Percentiles rank a stretch among this genome's conserved stretches.
Conservation (phyloP, 345 rosid species). For the Ceriops zippeliana region DNA sequence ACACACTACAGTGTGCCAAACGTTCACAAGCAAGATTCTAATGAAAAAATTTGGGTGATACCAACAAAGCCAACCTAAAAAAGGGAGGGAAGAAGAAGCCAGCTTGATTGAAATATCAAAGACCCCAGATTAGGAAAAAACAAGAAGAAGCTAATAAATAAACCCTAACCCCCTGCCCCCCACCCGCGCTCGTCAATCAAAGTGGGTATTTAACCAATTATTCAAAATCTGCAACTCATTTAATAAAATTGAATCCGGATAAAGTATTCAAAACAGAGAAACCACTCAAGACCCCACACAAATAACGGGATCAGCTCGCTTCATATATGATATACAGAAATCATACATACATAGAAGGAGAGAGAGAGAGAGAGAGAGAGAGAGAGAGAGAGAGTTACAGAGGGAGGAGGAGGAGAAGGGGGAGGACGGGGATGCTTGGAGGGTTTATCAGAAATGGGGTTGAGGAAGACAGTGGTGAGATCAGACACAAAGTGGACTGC, state of each 20-base stretch:
- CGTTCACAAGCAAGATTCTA: not conserved
- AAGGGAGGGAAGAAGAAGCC: not conserved
- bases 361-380: constrained; percentile 10
- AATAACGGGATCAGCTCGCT: not conserved
- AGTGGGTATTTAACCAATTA: not conserved
- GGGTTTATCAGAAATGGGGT: constrained; percentile 88
- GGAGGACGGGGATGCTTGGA: constrained; percentile 24
- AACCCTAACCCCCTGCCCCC: no score
- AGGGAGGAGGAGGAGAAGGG: constrained; percentile 16
- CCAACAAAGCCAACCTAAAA: not conserved
- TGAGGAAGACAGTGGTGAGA: constrained; percentile 87
- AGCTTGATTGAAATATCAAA: no score
- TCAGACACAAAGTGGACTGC: constrained; percentile 92
- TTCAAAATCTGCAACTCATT: not conserved
- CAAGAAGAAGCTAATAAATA: not conserved
- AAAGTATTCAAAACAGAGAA: not conserved
- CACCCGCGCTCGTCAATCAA: not conserved
- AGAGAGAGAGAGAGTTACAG: constrained; percentile 27
- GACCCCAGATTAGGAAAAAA: not conserved
- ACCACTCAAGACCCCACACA: not conserved
- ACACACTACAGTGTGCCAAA: not conserved
- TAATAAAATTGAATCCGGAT: not conserved
- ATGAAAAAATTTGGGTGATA: not conserved
- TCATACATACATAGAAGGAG: not conserved
- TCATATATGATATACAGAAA: no score